Evolutionary conservation across 305 asterid genomes (phyloP), one percentile per base, ranked within the genome.

Genomic region (Caryopteris hybrid): DNA sequence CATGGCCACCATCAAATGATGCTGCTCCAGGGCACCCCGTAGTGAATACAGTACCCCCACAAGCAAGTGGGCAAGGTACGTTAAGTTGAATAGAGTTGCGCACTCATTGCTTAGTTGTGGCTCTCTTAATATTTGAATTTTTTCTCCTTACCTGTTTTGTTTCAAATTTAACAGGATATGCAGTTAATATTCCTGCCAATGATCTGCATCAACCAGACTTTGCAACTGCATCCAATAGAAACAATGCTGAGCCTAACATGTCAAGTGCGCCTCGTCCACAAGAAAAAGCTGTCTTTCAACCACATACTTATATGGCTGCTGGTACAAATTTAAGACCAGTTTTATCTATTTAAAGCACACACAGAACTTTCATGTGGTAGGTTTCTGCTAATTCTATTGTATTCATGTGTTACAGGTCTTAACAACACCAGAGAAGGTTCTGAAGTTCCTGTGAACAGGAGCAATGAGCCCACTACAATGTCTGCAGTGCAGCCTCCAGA

Each of bases 1-100:
- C 97, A 10, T 90, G 99, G 99, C 85, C 94, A 22, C 81, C 59
- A 60, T 74, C 65, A 53, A 79, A 68, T 70, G 78, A 34, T 68
- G 75, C 71, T 74, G 79, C 51, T 79, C 75, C 74, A 59, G 84
- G 71, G 53, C 55, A 73, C 33, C 58, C 66, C 38, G 59, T 63
- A n/a, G 76, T 56, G 43, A 67, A 74, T 42, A 42, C 68, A 43
- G 39, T 38, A 50, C 81, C 79, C 33, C 64, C 33, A 68, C 89
- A 75, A 60, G 76, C 84, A 54, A 75, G 63, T 46, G 77, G 54
- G 59, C 92, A 38, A 81, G 95, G 95, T 85, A 72, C 68, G 74
- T n/a, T 59, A 61, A 56, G 56, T 36, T 70, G 55, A 14, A 9
- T 13, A 66, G 58, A 58, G 63, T 31, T 43, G 61, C 71, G 18